These are phyloP conservation scores for Pulveroboletus ravenelii DNA, from an alignment of 768 basidiomycete species.

Conservation along the genomic window DNA sequence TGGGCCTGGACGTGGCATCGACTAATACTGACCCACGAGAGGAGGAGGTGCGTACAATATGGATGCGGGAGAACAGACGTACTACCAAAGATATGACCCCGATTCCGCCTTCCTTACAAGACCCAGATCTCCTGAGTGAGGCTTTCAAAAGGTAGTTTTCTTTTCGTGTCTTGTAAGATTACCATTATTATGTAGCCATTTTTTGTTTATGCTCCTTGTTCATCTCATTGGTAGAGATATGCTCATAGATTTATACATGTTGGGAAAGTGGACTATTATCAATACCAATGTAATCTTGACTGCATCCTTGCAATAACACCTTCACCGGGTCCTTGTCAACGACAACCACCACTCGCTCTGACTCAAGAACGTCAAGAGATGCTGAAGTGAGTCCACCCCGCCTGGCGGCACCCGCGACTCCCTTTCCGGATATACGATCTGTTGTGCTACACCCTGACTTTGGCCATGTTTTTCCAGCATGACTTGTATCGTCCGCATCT, in stretches of 20 bases:
- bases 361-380: slow-evolving; percentile 51
- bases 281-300: slow-evolving; percentile 8
- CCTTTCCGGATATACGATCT: slow-evolving; percentile 22
- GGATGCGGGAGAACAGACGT: slow-evolving; percentile 36
- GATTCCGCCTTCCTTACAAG: slow-evolving; percentile 5
- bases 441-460: slow-evolving; percentile 13
- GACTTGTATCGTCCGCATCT: slow-evolving; percentile 55
- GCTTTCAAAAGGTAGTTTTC: slow-evolving; percentile 32
- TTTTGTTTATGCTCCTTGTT: slow-evolving; percentile 10
- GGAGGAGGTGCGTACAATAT: slow-evolving; percentile 42
- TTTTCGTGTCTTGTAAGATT: not conserved
- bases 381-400: slow-evolving; percentile 50
- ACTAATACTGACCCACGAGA: slow-evolving; percentile 34
- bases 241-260: slow-evolving; percentile 23
- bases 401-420: slow-evolving; percentile 40
- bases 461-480: slow-evolving; percentile 50
- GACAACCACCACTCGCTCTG: slow-evolving; percentile 55
- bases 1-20: slow-evolving; percentile 38
- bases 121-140: slow-evolving; percentile 23
- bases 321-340: not conserved
- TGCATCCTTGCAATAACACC: slow-evolving; percentile 3
- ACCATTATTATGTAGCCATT: slow-evolving; percentile 7
- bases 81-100: slow-evolving; percentile 35
- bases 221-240: slow-evolving; percentile 5
- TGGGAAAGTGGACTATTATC: not conserved